Evolutionary conservation across 2,329 filamentous ascomycete genomes (phyloP).

Genomic region (Neonectria magnoliae): DNA sequence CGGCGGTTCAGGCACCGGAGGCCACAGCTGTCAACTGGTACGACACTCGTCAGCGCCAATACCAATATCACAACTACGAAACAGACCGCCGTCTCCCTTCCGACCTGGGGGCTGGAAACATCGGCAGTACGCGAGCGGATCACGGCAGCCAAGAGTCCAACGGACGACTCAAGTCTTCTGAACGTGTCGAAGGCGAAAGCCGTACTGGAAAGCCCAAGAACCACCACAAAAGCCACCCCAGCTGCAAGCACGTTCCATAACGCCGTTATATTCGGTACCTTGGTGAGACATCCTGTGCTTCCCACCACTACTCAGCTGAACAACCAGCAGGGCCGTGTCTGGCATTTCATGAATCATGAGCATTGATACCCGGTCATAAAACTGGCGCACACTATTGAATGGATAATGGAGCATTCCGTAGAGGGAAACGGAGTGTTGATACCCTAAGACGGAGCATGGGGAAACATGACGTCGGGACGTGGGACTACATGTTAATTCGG

Average conservation of each 20-base stretch:
- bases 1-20: neutral
- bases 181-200: neutral
- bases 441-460: neutral
- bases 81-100: neutral
- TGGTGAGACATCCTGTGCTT: neutral
- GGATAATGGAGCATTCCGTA: neutral
- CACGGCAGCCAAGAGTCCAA: constrained; percentile 9
- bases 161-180: neutral
- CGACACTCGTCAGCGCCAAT: neutral
- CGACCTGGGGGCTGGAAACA: neutral
- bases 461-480: neutral
- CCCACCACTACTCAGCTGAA: constrained; percentile 10
- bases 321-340: neutral
- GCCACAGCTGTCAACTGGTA: neutral
- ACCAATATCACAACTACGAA: neutral
- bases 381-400: neutral
- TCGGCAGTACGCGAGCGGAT: constrained; percentile 4
- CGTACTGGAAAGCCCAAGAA: constrained; percentile 1
- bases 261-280: constrained; percentile 3
- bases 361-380: neutral
- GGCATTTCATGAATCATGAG: neutral
- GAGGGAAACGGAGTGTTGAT: neutral
- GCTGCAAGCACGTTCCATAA: neutral
- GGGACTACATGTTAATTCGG: neutral
- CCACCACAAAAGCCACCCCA: constrained; percentile 9